Conservation (phyloP, 2,329 filamentous ascomycete species). For the Pseudogymnoascus verrucosus region DNA sequence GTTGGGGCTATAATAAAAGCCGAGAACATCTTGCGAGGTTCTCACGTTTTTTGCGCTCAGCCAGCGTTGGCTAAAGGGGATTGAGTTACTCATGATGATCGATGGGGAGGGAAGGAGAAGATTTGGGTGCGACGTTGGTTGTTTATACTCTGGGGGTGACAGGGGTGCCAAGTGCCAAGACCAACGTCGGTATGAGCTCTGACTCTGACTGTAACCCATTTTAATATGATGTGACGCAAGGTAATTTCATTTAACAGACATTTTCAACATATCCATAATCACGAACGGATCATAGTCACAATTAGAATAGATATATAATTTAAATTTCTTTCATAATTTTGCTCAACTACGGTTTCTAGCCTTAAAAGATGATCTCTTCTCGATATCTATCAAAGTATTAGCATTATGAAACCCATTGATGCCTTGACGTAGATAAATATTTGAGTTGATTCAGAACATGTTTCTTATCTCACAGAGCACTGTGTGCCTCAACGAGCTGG, state of each 20-base stretch:
- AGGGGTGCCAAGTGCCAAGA: constrained; percentile 7
- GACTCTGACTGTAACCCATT: neutral
- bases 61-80: neutral
- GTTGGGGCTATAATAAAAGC: constrained; percentile 12
- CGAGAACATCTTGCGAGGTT: constrained; percentile 9
- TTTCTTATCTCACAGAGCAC: constrained; percentile 7
- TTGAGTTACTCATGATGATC: constrained; percentile 4
- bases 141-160: constrained; percentile 2
- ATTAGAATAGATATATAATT: neutral
- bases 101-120: constrained; percentile 1
- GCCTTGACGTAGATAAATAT: neutral
- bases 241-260: neutral
- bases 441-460: constrained; percentile 1
- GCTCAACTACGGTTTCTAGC: neutral
- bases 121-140: constrained; percentile 1
- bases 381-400: neutral
- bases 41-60: constrained; percentile 2
- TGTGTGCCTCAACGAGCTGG: constrained; percentile 7
- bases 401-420: neutral
- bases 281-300: neutral
- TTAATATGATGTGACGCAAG: neutral
- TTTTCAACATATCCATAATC: constrained; percentile 5
- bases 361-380: neutral
- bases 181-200: neutral
- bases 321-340: neutral